Base-by-base conservation (phyloP, 164 flowering plant species). In the Cinnamomum chago region DNA sequence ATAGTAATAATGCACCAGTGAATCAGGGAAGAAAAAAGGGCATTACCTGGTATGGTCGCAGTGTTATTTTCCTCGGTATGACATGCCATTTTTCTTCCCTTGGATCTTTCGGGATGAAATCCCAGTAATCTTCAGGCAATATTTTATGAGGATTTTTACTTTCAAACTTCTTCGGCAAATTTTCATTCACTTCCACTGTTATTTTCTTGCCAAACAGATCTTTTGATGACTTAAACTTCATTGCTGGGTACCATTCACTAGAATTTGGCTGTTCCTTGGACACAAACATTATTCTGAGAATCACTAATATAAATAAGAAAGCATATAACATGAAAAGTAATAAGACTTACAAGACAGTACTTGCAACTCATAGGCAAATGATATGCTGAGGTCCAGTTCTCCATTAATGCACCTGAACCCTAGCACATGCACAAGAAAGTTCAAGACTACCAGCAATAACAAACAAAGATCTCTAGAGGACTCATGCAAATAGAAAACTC, bases 91-190 rank as follows among this genome's bases (percentile, higher is more conserved):
- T 88, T 70, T 83, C 83, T 74, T 75, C 85, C 28, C 84, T 76
- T 10, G 79, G 74, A 82, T 88, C 95, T 74, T 80, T 80, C 2
- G 87, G 88, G 75, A 94, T 75, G 72, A 91, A 83, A 79, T 89
- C 86, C 98, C 97, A 96, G 78, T 86, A 94, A 80, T 94, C 99
- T 27, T 76, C 79, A 55, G 99, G 86, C 70, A 90, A 72, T 20
- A n/a, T 65, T 23, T 72, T 76, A 17, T 28, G 62, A 12, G 71
- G 28, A 69, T 35, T 73, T 75, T 74, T 84, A 30, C 64, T 76
- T 22, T 62, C 71, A 24, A 62, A 71, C 77, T 79, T 88, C 66
- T 70, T 84, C n/a, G 83, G 81, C 22, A 75, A 3, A 35, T 60
- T 85, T 23, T 86, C 93, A 74, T 35, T 74, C 25, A 87, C 83